Percentiles rank a stretch among this genome's conserved stretches.
These are phyloP conservation scores for Naganishia sp. DNA, from an alignment of 1,284 basidiomycete species.

Conservation along the genomic window DNA sequence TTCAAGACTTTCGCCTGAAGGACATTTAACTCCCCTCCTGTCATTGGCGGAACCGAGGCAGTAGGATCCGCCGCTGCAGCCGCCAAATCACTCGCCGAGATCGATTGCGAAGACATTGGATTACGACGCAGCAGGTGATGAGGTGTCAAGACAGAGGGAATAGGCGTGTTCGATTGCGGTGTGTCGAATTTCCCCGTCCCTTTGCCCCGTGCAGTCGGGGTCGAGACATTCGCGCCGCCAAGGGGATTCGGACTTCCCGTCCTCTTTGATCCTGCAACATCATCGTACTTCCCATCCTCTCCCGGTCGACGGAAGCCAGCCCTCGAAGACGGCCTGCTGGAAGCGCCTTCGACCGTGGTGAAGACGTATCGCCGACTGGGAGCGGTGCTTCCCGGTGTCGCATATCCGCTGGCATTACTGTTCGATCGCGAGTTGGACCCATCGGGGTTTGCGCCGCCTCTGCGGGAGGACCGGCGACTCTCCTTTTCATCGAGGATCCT, in stretches of 20 bases:
- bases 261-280: conserved; percentile 38
- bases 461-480: conserved; percentile 58
- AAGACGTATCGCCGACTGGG: conserved; percentile 54
- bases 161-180: conserved; percentile 62
- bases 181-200: conserved; percentile 32
- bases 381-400: conserved; percentile 33
- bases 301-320: conserved; percentile 78
- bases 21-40: conserved; percentile 72
- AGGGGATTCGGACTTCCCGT: conserved; percentile 36
- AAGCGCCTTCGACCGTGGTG: conserved; percentile 42
- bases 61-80: conserved; percentile 39
- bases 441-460: conserved; percentile 43
- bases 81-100: conserved; percentile 2
- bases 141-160: conserved; percentile 86
- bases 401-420: conserved; percentile 55
- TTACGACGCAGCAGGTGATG: conserved; percentile 44
- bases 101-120: conserved; percentile 17
- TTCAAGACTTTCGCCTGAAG: conserved; percentile 90
- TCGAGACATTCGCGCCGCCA: conserved; percentile 30
- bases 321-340: conserved; percentile 63
- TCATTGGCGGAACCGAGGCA: conserved; percentile 49
- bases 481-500: conserved; percentile 79
- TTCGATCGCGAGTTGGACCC: conserved; percentile 43
- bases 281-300: conserved; percentile 52
- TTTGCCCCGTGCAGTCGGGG: conserved; percentile 26